Evolutionary conservation across 2,329 filamentous ascomycete genomes (phyloP), one percentile per base, ranked within the genome.

Genomic region (Bimuria novae-zelandiae): DNA sequence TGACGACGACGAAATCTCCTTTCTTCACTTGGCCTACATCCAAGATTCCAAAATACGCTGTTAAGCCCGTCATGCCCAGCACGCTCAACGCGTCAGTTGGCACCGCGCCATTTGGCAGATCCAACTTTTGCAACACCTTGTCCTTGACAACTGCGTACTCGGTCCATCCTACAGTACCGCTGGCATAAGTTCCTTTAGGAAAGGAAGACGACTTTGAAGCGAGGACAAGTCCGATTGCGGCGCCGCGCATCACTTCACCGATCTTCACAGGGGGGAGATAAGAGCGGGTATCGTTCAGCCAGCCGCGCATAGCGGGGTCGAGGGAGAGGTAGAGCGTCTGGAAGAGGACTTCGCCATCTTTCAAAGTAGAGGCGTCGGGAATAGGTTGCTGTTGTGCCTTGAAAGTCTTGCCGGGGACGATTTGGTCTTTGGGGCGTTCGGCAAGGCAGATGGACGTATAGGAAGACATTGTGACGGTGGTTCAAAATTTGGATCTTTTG

Each of bases 281-380:
- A 1, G 87, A 83, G 25, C 82, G 76, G 32, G 76, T 64, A 14
- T 62, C 52, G 40, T 83, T 87, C 17, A 91, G 73, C 86, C 86
- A 90, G 53, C 84, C 84, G 62, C 88, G 82, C 87, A 90, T 90
- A n/a, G 88, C 87, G 1, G 88, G 88, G 72, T 90, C 88, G 33
- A 90, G 78, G 8, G 84, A 87, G 39, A 89, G 78, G 65, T 89
- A 90, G 54, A 88, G 76, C 1, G 76, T 75, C 52, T 79, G 76
- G 52, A 81, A 77, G 53, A 90, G 79, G 50, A 90, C 77, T 66
- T 90, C 76, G 59, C 86, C 86, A 77, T 85, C 81, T 68, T 86
- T 80, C 36, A 88, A 77, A 55, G 82, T 77, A 1, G 68, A 62
- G 33, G 75, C 72, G 1, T 68, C 62, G 6, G 78, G 70, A 3